These are phyloP conservation scores for Candida pini DNA, from an alignment of 805 yeast genomes.

Conservation along the genomic window DNA sequence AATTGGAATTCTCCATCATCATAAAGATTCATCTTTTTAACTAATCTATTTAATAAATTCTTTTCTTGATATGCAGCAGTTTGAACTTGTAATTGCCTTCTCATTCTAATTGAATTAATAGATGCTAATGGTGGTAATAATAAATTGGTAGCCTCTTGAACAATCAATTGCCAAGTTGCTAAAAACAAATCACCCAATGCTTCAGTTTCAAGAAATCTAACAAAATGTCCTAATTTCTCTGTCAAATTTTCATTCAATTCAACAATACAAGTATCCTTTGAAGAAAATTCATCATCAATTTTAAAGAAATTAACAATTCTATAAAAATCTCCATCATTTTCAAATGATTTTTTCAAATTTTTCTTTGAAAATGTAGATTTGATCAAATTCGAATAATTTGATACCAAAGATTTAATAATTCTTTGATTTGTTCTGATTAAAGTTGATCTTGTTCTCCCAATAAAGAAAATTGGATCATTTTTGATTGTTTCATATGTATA, in stretches of 20 bases:
- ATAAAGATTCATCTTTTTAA: slow-evolving; percentile 6
- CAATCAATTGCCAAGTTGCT: slow-evolving; percentile 9
- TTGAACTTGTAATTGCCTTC: not conserved
- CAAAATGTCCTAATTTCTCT: not conserved
- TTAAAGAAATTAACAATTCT: slow-evolving; percentile 8
- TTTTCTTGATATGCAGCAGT: slow-evolving; percentile 1
- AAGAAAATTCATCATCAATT: slow-evolving; percentile 7
- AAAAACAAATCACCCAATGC: slow-evolving; percentile 11
- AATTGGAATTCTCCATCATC: not conserved
- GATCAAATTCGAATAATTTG: slow-evolving; percentile 6
- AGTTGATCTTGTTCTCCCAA: slow-evolving; percentile 13
- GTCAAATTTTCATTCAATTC: slow-evolving; percentile 6
- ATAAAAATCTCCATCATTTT: slow-evolving; percentile 3
- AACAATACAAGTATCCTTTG: slow-evolving; percentile 5
- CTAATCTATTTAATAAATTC: slow-evolving; percentile 5
- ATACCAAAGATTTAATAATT: slow-evolving; percentile 11
- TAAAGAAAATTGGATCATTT: slow-evolving; percentile 18
- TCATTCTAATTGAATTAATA: slow-evolving; percentile 4
- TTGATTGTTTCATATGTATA: slow-evolving; percentile 13
- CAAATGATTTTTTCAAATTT: slow-evolving; percentile 5
- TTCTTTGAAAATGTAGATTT: slow-evolving; percentile 6
- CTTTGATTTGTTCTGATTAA: slow-evolving; percentile 8
- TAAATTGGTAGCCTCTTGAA: slow-evolving; percentile 8
- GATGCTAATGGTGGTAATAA: slow-evolving; percentile 12
- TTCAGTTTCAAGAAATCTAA: slow-evolving; percentile 6